A percentile compares a stretch with the other conserved stretches of the same genome.
phyloP scores from a whole-genome alignment of 2,329 filamentous ascomycete species.

The Celoporthe dispersa region DNA sequence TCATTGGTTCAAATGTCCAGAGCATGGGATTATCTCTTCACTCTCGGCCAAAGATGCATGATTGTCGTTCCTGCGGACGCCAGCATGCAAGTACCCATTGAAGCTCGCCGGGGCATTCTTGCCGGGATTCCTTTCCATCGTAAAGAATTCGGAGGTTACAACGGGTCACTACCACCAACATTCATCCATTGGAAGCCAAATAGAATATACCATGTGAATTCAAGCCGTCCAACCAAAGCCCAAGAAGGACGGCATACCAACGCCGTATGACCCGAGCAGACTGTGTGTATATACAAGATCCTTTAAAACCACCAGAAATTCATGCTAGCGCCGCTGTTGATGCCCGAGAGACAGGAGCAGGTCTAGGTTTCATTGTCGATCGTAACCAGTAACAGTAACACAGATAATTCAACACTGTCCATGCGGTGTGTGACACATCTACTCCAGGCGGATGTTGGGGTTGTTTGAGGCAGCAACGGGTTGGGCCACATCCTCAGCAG shows the following conservation, averaged over 20 bases:
- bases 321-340: slow-evolving; percentile 21
- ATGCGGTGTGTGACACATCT: neutral
- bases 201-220: neutral
- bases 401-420: neutral
- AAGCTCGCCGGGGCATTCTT: neutral
- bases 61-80: neutral
- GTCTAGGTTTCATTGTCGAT: slow-evolving; percentile 13
- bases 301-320: slow-evolving; percentile 1
- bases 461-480: slow-evolving; percentile 38
- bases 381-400: neutral
- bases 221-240: neutral
- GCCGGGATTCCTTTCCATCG: neutral
- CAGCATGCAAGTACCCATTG: neutral
- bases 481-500: slow-evolving; percentile 68
- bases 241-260: neutral
- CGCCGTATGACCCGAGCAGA: neutral
- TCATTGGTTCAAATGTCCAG: neutral
- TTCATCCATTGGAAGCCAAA: neutral
- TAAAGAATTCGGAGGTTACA: too few species aligned
- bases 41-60: neutral
- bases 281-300: neutral
- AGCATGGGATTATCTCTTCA: neutral
- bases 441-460: slow-evolving; percentile 44
- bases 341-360: slow-evolving; percentile 15
- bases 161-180: neutral